A percentile compares a stretch with the other conserved stretches of the same genome.
phyloP scores from a whole-genome alignment of 140 eudicot species.

The Artemisia princeps region DNA sequence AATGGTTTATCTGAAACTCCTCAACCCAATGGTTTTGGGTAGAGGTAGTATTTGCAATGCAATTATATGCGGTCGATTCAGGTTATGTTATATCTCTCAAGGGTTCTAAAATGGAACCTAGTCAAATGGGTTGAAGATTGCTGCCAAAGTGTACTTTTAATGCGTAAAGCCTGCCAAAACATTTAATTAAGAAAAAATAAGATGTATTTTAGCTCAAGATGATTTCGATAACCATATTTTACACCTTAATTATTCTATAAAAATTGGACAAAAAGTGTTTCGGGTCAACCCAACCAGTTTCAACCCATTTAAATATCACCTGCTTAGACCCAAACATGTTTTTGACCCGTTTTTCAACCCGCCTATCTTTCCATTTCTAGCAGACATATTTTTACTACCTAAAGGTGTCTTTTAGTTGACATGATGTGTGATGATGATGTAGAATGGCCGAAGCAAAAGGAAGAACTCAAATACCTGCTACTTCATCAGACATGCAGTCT shows the following conservation, averaged over 20 bases:
- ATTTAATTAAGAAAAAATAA: too few species aligned
- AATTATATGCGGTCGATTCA: neutral
- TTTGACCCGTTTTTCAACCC: neutral
- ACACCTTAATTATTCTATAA: neutral
- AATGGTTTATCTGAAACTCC: neutral
- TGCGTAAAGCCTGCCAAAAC: too few species aligned
- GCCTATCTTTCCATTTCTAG: neutral
- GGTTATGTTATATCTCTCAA: neutral
- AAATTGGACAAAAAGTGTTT: slow-evolving; percentile 10
- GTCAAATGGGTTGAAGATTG: neutral
- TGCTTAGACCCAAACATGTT: neutral
- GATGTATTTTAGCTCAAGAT: neutral
- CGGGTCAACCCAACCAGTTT: neutral
- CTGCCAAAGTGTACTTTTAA: too few species aligned
- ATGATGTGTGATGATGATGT: slow-evolving; percentile 19
- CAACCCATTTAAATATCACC: neutral
- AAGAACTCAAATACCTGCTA: slow-evolving; percentile 56
- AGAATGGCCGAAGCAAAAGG: slow-evolving; percentile 97
- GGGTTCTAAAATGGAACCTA: neutral
- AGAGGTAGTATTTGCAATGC: neutral
- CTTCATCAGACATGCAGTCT: slow-evolving; percentile 78
- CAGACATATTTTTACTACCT: too few species aligned
- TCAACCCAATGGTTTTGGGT: too few species aligned
- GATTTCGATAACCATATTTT: neutral
- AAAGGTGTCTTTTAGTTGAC: neutral